Percentiles rank a stretch among this genome's conserved stretches.
phyloP scores from a whole-genome alignment of 1,284 basidiomycete genomes.

The Exobasidium rhododendri region DNA sequence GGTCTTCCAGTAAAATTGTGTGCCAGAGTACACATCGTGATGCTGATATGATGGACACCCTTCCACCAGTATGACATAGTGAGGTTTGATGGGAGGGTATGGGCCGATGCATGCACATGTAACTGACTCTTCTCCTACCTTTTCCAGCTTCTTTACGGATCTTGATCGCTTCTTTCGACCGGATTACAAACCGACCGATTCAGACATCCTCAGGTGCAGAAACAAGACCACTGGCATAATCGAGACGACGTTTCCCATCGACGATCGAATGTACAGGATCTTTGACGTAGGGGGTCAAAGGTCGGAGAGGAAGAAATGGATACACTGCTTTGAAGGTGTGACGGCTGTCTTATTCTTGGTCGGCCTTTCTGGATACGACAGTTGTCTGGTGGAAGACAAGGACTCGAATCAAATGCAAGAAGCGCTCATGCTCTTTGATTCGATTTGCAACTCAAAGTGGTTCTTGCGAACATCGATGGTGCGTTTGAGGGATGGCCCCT shows the following conservation, averaged over 20 bases:
- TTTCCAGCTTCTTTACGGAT: slow-evolving; percentile 66
- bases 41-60: too few relatives aligned
- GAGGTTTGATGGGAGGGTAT: slow-evolving; percentile 16
- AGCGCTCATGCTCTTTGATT: slow-evolving; percentile 90
- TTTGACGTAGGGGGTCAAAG: slow-evolving; percentile 81
- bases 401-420: slow-evolving; percentile 95
- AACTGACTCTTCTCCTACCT: neutral
- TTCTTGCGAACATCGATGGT: slow-evolving; percentile 87
- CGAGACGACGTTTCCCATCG: slow-evolving; percentile 74
- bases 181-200: slow-evolving; percentile 69
- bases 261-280: slow-evolving; percentile 59
- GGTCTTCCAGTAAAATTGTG: slow-evolving; percentile 14
- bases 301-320: slow-evolving; percentile 61
- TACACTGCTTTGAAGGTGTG: slow-evolving; percentile 57
- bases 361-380: slow-evolving; percentile 82
- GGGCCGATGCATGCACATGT: slow-evolving; percentile 4
- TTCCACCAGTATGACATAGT: slow-evolving; percentile 22
- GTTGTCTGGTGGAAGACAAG: slow-evolving; percentile 87
- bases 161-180: slow-evolving; percentile 75
- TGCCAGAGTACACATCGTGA: too few relatives aligned
- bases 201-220: slow-evolving; percentile 74
- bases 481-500: slow-evolving; percentile 43
- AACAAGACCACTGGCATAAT: slow-evolving; percentile 88
- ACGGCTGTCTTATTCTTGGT: slow-evolving; percentile 83
- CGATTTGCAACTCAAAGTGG: slow-evolving; percentile 93